Evolutionary conservation across 2,329 filamentous ascomycete genomes (phyloP), one percentile per base, ranked within the genome.

Genomic region (Exophiala sp.): DNA sequence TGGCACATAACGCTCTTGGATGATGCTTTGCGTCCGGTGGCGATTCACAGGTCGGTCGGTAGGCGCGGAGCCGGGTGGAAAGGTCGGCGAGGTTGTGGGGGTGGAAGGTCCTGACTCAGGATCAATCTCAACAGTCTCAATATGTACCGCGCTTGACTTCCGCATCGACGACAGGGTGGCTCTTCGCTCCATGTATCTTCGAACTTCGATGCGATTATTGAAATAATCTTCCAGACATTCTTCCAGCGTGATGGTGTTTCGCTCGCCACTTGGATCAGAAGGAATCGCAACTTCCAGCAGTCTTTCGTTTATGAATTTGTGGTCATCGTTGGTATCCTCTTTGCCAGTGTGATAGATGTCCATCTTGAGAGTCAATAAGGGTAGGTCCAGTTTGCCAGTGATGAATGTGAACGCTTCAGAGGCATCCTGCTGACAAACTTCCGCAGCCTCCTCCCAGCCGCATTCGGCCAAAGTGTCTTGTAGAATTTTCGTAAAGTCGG

Each of bases 351-450:
- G 94, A 63, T 92, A 96, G 11, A 97, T 84, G 67, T 97, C 91
- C 76, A 96, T 92, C 68, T 96, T 95, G 35, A 97, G 73, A 0
- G 91, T 91, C 21, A 97, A 79, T 1, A 97, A 78, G 5, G 94
- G 94, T 12, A 97, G 72, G 63, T 95, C 86, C 16, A 99, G 79
- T 18, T 87, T 90, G 62, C 91, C 91, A 0, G 92, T 96, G 60
- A 99, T 91, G 68, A 96, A 96, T 0, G 86, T 89, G 68, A 97
- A 97, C 1, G 91, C 91, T 71, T 99, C 94, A 0, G 94, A 96
- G 0, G 90, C 89, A 70, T 99, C 94, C 71, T 99, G 94, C 67
- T 97, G 94, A 63, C 85, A 81, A n/a, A 89, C 68, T 53, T 81
- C 72, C 18, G 81, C 80, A 43, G 91, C 91, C 54, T 95, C 91